Percentiles rank a stretch among this genome's conserved stretches.
Evolutionary conservation across 2,329 filamentous ascomycete species (phyloP).

Genomic region (Claviceps citrina): DNA sequence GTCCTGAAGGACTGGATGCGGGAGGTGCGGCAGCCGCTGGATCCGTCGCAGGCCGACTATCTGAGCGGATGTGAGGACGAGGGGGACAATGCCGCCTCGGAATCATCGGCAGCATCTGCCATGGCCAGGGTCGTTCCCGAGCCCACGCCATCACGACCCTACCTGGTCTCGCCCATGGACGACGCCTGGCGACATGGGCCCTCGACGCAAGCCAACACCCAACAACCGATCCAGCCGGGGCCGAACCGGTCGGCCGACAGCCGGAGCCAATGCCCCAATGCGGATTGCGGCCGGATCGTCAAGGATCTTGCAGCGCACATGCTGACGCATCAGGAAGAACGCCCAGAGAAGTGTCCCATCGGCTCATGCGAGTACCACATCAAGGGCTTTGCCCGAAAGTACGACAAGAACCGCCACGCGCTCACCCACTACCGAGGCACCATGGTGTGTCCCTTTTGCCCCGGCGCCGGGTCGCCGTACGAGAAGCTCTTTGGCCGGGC

Average conservation of each 20-base stretch:
- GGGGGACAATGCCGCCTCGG: constrained; percentile 17
- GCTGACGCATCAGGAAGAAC: constrained; percentile 86
- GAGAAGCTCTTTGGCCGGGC: constrained; percentile 95
- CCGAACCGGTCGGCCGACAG: constrained; percentile 20
- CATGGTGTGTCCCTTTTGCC: constrained; percentile 95
- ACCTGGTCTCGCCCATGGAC: constrained; percentile 6
- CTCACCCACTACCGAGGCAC: constrained; percentile 95
- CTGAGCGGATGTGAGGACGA: constrained; percentile 22
- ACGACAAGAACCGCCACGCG: constrained; percentile 94
- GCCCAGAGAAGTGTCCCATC: constrained; percentile 93
- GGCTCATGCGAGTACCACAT: constrained; percentile 82
- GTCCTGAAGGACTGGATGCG: constrained; percentile 46
- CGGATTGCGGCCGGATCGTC: constrained; percentile 43
- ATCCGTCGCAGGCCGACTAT: constrained; percentile 11
- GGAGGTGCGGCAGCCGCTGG: constrained; percentile 37
- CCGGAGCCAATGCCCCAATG: constrained; percentile 37
- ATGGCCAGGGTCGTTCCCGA: constrained; percentile 6
- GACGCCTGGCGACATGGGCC: constrained; percentile 12
- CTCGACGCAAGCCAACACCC: constrained; percentile 11
- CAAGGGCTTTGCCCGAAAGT: constrained; percentile 92
- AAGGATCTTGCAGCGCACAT: constrained; percentile 71
- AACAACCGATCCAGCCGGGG: too few species aligned
- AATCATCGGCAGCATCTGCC: constrained; percentile 2
- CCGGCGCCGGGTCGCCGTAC: constrained; percentile 67
- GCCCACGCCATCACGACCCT: constrained; percentile 4